Evolutionary conservation across 306 rosid species (phyloP), one percentile per base, ranked within the genome.

Genomic region (Fagus crenata): DNA sequence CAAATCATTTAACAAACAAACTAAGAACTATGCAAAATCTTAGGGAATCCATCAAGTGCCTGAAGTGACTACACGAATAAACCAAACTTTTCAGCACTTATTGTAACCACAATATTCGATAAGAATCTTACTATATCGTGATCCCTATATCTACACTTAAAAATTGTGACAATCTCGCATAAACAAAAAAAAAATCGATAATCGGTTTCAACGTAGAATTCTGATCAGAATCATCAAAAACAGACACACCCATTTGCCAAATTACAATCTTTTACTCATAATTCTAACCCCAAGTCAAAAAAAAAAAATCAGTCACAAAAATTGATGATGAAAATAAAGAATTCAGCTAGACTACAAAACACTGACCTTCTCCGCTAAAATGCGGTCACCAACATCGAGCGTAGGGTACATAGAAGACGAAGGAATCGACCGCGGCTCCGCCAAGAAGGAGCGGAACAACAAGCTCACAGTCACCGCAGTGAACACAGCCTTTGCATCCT

Each of bases 381-480:
- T 79, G 6, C 99, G 99, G 71, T 95, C 99, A 53, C 99, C 99
- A 1, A 86, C 97, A 68, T 91, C 89, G 5, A 95, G 93, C 49
- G 97, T 92, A 11, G 99, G 99, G 77, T 43, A 82, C 99, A 95
- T 92, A 15, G 99, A 95, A 75, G 93, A 18, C 17, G 99, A 95
- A 46, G 99, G 97, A 78, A 95, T 95, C 7, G 99, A 95, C 46
- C 92, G 81, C 2, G 99, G 97, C 83, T 95, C 97, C 41, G 93
- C 99, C 92, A 95, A 85, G 78, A 74, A 87, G 0, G 98, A 95
- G 11, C 88, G 87, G 71, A 88, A 92, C 39, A 92, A 83, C 0
- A 95, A 72, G 75, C 89, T 87, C 43, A 92, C 96, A 56, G 99
- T 92, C 14, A 89, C 81, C 9, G 96, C 97, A 6, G 92, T 95